Percentiles rank a stretch among this genome's conserved stretches.
Conservation (phyloP, 305 asterid species). For the Fraxinus latifolia region DNA sequence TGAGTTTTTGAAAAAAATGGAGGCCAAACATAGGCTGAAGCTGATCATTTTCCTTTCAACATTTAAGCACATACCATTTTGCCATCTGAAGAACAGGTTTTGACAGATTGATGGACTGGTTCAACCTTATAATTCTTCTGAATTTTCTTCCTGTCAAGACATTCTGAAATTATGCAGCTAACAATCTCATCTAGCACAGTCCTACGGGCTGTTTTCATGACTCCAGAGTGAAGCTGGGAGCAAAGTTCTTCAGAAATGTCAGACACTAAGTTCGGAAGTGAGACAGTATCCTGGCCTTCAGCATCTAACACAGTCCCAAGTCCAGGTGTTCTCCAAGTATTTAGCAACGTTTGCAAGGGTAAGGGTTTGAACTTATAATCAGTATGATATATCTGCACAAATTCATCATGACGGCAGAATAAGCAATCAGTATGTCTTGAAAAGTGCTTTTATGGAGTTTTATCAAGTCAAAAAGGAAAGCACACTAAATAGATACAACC, state of each 20-base stretch:
- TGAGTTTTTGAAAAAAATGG: not conserved
- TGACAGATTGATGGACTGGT: slow-evolving; percentile 33
- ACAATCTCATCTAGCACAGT: slow-evolving; percentile 83
- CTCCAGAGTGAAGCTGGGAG: slow-evolving; percentile 66
- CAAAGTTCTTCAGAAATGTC: slow-evolving; percentile 71
- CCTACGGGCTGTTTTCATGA: slow-evolving; percentile 88
- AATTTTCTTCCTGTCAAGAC: slow-evolving; percentile 50
- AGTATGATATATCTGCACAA: slow-evolving; percentile 65
- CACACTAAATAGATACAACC: not conserved
- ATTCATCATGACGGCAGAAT: slow-evolving; percentile 23
- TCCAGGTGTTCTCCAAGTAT: slow-evolving; percentile 48
- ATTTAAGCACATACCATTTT: slow-evolving; percentile 37
- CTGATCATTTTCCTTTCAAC: not conserved
- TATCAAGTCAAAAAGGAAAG: not conserved
- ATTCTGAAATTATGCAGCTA: slow-evolving; percentile 60
- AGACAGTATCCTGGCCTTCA: slow-evolving; percentile 34
- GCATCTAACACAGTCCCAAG: slow-evolving; percentile 37
- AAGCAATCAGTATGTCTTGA: slow-evolving; percentile 11
- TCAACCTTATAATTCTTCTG: slow-evolving; percentile 42
- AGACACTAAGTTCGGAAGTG: slow-evolving; percentile 31
- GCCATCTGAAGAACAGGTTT: slow-evolving; percentile 30
- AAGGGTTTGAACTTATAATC: slow-evolving; percentile 52
- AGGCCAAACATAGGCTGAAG: not conserved
- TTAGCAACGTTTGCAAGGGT: slow-evolving; percentile 56
- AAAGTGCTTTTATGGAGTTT: not conserved